Evolutionary conservation across 2,329 filamentous ascomycete genomes (phyloP).

Genomic region (Periglandula ipomoeae): DNA sequence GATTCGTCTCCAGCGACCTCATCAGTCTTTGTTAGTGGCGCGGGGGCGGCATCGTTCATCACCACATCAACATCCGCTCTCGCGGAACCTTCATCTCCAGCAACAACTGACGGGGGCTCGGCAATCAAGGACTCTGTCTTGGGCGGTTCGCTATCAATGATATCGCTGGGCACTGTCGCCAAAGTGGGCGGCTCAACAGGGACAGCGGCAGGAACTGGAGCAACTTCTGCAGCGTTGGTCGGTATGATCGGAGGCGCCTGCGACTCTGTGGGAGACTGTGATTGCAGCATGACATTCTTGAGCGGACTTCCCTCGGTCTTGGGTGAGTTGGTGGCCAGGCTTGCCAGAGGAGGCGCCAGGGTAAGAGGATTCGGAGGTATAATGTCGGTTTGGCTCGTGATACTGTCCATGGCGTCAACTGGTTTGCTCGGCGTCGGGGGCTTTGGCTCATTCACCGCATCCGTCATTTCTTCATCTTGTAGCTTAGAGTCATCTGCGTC

Average conservation of each 20-base stretch:
- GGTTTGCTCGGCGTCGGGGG: constrained; percentile 12
- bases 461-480: constrained; percentile 29
- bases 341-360: constrained; percentile 21
- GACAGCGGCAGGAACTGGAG: not conserved
- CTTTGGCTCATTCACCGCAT: constrained; percentile 21
- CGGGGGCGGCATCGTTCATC: not conserved
- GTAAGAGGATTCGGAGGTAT: constrained; percentile 20
- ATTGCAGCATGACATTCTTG: constrained; percentile 40
- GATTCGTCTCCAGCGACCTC: constrained; percentile 8
- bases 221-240: not conserved
- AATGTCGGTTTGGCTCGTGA: constrained; percentile 11
- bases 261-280: constrained; percentile 36
- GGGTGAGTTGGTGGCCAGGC: constrained; percentile 20
- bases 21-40: not conserved
- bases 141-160: constrained; percentile 7
- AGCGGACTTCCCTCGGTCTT: constrained; percentile 41
- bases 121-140: constrained; percentile 16
- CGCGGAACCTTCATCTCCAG: constrained; percentile 19
- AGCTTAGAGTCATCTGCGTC: constrained; percentile 30
- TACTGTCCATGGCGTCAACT: constrained; percentile 19
- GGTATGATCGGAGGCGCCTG: constrained; percentile 2
- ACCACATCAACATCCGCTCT: constrained; percentile 17
- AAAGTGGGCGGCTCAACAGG: constrained; percentile 6
- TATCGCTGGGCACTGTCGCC: not conserved
- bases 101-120: constrained; percentile 23